Evolutionary conservation across 768 basidiomycete species (phyloP).

Genomic region (Harrya chromipes): DNA sequence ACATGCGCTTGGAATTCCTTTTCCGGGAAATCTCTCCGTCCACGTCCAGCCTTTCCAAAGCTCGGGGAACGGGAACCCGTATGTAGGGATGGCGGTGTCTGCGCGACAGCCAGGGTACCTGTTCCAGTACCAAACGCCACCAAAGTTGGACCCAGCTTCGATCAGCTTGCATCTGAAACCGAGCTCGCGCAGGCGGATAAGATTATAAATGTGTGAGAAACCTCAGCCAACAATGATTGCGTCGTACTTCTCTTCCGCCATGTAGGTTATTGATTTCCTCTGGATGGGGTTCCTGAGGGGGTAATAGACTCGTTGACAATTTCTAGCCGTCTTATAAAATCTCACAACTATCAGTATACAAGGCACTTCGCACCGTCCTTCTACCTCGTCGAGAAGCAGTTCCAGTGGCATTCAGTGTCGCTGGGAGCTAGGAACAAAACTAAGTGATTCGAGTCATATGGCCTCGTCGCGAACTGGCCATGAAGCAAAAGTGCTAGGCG

Average conservation of each 20-base stretch:
- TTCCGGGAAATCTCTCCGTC: conserved; percentile 12
- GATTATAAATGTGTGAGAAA: conserved; percentile 8
- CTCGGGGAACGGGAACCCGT: conserved; percentile 9
- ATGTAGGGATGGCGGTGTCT: conserved; percentile 9
- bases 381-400: no score
- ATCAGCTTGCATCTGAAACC: conserved; percentile 10
- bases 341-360: no score
- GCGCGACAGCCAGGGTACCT: conserved; percentile 9
- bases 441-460: no score
- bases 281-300: no score
- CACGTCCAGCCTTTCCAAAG: conserved; percentile 14
- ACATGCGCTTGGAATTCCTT: conserved; percentile 4
- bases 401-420: no score
- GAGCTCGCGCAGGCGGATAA: conserved; percentile 6
- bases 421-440: no score
- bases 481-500: no score
- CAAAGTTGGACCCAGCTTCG: conserved; percentile 10
- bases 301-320: no score
- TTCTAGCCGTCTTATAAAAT: no score
- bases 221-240: conserved; percentile 10
- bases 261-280: not conserved
- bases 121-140: conserved; percentile 9
- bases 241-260: conserved; percentile 5
- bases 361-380: no score
- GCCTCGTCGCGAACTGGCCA: no score